Evolutionary conservation across 768 basidiomycete genomes (phyloP), one percentile per base, ranked within the genome.

Genomic region (Holtermanniella nyarrowii): DNA sequence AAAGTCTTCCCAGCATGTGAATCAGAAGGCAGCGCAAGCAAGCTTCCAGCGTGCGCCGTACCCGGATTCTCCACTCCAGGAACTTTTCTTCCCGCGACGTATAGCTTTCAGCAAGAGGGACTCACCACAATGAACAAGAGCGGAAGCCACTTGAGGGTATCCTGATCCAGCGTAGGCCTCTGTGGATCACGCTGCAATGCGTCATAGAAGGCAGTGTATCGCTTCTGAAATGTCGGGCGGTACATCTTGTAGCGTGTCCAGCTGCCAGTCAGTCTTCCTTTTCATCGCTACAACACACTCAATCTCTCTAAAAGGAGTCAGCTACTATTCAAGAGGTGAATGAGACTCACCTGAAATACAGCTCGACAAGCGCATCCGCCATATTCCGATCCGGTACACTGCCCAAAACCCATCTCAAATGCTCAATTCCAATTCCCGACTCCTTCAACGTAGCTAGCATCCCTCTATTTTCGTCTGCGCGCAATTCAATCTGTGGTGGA

Each of bases 171-270:
- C 21, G 57, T 65, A n/a, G 70, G 66, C 44, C 61, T 63, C n/a
- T 64, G 58, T 1, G 68, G 68, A 45, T 71, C 61, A 27, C 57
- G 45, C 13, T 58, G 56, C 48, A 69, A 57, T 4, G 57, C 56
- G 50, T 72, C 69, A 62, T 69, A 73, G 50, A 73, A 73, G 10
- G 55, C 52, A 40, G 60, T 58, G 46, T 72, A 73, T 22, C 65
- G 59, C n/a, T 55, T 48, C 47, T 68, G 63, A 51, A 73, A 73
- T 10, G 61, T 57, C 14, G 66, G 61, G 44, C 63, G 63, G 52
- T 71, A 70, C 57, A 72, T 65, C 45, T 73, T 71, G 48, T 72
- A 73, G n/a, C 72, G 53, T n/a, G 70, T 72, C 72, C 72, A 73
- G 59, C 71, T 72, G 4, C 3, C 3, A 18, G 12, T 60, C 24